phyloP scores from a whole-genome alignment of 495 filamentous ascomycete genomes.

The Polyplosphaeria fusca region DNA sequence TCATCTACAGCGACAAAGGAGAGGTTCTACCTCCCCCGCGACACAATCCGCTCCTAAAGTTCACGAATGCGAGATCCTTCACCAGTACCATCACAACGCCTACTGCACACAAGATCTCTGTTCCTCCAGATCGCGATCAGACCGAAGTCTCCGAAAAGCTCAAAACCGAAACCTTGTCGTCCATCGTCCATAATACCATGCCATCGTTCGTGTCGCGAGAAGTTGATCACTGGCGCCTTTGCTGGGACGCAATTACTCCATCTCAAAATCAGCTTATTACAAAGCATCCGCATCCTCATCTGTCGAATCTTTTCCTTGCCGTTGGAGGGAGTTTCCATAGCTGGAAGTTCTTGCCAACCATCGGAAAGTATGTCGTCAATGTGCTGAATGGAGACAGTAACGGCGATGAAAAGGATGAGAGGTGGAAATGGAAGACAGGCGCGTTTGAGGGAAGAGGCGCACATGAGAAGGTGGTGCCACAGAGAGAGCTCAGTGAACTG shows the following conservation, averaged over 20 bases:
- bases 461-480: slow-evolving; percentile 31
- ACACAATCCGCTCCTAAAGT: slow-evolving; percentile 40
- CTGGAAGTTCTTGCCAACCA: slow-evolving; percentile 39
- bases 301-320: slow-evolving; percentile 39
- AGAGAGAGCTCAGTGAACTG: slow-evolving; percentile 25
- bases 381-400: slow-evolving; percentile 28
- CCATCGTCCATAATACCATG: slow-evolving; percentile 25
- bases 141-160: slow-evolving; percentile 27
- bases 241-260: slow-evolving; percentile 39
- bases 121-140: slow-evolving; percentile 33
- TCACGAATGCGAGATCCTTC: slow-evolving; percentile 40
- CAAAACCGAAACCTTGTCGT: slow-evolving; percentile 28
- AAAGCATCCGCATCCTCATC: slow-evolving; percentile 35
- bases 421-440: slow-evolving; percentile 41
- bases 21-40: slow-evolving; percentile 43
- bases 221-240: slow-evolving; percentile 38
- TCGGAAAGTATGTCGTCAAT: slow-evolving; percentile 31
- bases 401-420: slow-evolving; percentile 36
- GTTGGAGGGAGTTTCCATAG: slow-evolving; percentile 38
- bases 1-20: slow-evolving; percentile 44
- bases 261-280: slow-evolving; percentile 30
- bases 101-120: slow-evolving; percentile 39
- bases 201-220: slow-evolving; percentile 20
- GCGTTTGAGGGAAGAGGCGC: slow-evolving; percentile 22
- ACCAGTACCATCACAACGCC: slow-evolving; percentile 38